Evolutionary conservation across 495 filamentous ascomycete genomes (phyloP).

Genomic region (Neurospora sp.): DNA sequence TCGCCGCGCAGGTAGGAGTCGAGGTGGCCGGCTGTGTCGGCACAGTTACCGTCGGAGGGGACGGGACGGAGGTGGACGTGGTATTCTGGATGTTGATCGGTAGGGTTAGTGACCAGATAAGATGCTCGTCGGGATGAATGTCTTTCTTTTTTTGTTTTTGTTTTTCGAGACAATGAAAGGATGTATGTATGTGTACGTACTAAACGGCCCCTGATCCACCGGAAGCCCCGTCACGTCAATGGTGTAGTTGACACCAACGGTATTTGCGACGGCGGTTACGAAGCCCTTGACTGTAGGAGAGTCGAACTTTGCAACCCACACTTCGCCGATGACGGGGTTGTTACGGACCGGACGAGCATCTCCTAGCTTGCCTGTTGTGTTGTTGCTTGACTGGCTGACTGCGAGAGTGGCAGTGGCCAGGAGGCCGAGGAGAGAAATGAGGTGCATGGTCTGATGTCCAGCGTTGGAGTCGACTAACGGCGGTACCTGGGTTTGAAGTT

Average conservation of each 20-base stretch:
- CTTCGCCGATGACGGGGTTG: constrained; percentile 46
- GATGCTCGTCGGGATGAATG: no score
- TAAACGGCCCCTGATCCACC: constrained; percentile 51
- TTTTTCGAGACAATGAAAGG: no score
- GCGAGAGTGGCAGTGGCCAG: constrained; percentile 33
- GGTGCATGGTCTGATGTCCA: constrained; percentile 23
- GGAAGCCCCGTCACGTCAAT: constrained; percentile 56
- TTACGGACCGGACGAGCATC: constrained; percentile 45
- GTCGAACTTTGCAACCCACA: constrained; percentile 42
- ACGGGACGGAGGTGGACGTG: constrained; percentile 68
- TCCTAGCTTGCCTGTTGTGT: constrained; percentile 35
- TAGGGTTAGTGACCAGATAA: no score
- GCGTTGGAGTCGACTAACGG: not conserved
- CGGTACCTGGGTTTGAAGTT: not conserved
- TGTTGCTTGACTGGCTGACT: constrained; percentile 24
- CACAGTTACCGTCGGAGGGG: constrained; percentile 64
- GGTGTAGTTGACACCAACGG: constrained; percentile 50
- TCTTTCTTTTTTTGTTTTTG: no score
- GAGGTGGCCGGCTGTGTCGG: constrained; percentile 50
- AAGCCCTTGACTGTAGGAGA: constrained; percentile 45
- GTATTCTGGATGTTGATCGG: constrained; percentile 43
- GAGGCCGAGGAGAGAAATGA: constrained; percentile 26
- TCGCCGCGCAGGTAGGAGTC: constrained; percentile 49
- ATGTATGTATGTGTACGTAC: no score
- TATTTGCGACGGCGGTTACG: constrained; percentile 41